Evolutionary conservation across 768 basidiomycete species (phyloP).

Genomic region (Lepiota venenata): DNA sequence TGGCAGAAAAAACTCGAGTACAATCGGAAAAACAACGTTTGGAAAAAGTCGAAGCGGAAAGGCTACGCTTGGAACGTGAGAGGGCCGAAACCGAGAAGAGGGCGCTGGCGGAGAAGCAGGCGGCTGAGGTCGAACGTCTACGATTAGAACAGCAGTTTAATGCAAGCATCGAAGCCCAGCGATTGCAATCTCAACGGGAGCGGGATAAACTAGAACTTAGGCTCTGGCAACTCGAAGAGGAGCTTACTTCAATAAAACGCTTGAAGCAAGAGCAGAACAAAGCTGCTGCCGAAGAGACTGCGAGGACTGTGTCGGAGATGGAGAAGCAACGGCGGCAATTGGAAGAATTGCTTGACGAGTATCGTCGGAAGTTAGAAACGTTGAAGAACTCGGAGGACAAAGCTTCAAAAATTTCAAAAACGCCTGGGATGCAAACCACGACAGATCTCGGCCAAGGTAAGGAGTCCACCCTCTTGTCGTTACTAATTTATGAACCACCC

Average conservation of each 20-base stretch:
- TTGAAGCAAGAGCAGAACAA: constrained; percentile 16
- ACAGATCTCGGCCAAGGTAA: constrained; percentile 12
- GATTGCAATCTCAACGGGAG: constrained; percentile 21
- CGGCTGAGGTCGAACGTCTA: constrained; percentile 21
- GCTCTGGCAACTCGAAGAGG: constrained; percentile 11
- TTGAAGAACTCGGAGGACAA: neutral
- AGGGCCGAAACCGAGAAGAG: constrained; percentile 22
- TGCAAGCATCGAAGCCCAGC: constrained; percentile 22
- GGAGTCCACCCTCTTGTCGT: neutral
- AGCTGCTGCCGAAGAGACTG: constrained; percentile 10
- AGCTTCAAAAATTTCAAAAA: neutral
- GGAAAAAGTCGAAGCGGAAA: constrained; percentile 24
- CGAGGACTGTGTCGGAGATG: constrained; percentile 10
- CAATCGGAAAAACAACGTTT: constrained; percentile 25
- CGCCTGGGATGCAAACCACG: neutral
- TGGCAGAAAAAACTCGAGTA: constrained; percentile 25
- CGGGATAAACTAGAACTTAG: constrained; percentile 7
- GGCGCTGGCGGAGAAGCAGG: constrained; percentile 18
- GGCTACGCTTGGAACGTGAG: constrained; percentile 23
- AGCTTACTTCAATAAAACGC: constrained; percentile 18
- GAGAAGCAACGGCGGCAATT: constrained; percentile 8
- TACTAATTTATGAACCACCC: neutral
- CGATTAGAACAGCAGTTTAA: constrained; percentile 15
- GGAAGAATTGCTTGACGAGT: constrained; percentile 8
- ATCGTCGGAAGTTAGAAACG: constrained; percentile 1